Conservation (phyloP, 1,284 basidiomycete species). For the Naganishia albida region DNA sequence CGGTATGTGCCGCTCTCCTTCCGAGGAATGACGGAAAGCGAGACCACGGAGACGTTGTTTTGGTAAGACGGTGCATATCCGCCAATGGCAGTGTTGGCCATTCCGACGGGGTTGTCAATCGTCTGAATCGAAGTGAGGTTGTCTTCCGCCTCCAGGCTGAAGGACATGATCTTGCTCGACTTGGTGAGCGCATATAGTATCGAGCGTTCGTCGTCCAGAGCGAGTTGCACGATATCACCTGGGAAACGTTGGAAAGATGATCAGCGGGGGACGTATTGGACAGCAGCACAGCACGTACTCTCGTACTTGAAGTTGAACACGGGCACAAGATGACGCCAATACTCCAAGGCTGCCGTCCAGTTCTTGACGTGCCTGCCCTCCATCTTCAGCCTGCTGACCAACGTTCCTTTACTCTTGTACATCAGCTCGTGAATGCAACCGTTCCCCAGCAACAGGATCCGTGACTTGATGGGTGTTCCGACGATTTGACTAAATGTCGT, state of each 20-base stretch:
- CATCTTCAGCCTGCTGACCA: slow-evolving; percentile 16
- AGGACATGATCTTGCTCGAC: slow-evolving; percentile 27
- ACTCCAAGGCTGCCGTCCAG: slow-evolving; percentile 26
- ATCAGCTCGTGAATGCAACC: slow-evolving; percentile 30
- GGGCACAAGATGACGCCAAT: slow-evolving; percentile 30
- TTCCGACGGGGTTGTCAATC: slow-evolving; percentile 18
- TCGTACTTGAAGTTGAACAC: slow-evolving; percentile 23
- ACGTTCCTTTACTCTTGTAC: slow-evolving; percentile 28
- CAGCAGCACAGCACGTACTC: slow-evolving; percentile 1
- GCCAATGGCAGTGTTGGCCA: slow-evolving; percentile 14
- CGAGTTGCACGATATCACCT: slow-evolving; percentile 28
- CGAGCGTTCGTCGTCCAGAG: slow-evolving; percentile 43
- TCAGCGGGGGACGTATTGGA: background rate
- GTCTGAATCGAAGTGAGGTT: slow-evolving; percentile 22
- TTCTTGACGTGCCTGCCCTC: slow-evolving; percentile 28
- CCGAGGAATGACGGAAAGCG: slow-evolving; percentile 48
- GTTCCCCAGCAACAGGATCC: slow-evolving; percentile 29
- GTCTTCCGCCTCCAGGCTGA: slow-evolving; percentile 9
- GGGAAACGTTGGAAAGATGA: background rate
- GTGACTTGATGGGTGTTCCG: slow-evolving; percentile 22
- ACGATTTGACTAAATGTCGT: slow-evolving; percentile 24
- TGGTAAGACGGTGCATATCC: slow-evolving; percentile 20
- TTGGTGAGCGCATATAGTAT: slow-evolving; percentile 44
- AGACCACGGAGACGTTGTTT: slow-evolving; percentile 36
- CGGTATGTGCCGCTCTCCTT: slow-evolving; percentile 61